Evolutionary conservation across 2,329 filamentous ascomycete genomes (phyloP).

Genomic region (Samsoniella hepiali): DNA sequence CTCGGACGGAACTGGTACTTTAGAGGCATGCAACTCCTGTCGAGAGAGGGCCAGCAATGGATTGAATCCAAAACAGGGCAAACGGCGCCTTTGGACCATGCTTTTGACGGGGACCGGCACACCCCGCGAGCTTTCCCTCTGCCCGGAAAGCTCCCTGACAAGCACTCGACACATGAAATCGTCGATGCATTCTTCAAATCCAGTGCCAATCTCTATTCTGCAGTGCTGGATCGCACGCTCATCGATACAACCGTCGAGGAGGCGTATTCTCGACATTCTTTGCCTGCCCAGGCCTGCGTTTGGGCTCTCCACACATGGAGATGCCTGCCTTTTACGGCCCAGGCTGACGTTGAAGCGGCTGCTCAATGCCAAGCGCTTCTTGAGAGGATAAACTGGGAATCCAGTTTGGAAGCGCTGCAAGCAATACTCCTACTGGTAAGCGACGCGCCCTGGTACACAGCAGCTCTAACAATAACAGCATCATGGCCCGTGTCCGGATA

Average conservation of each 20-base stretch:
- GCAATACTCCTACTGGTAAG: conserved; percentile 21
- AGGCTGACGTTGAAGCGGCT: not conserved
- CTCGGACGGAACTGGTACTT: conserved; percentile 20
- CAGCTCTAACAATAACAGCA: not conserved
- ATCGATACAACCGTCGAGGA: conserved; percentile 9
- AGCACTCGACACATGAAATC: not conserved
- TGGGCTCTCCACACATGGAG: conserved; percentile 20
- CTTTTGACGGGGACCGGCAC: not conserved
- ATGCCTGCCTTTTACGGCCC: no score
- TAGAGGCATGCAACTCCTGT: conserved; percentile 20
- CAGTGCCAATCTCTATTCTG: not conserved
- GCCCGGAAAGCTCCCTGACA: not conserved
- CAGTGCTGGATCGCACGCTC: conserved; percentile 14
- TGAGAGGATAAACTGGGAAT: not conserved
- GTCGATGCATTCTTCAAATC: not conserved
- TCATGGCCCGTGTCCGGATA: not conserved
- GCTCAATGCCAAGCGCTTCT: conserved; percentile 4
- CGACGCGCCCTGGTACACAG: not conserved
- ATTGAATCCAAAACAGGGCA: conserved; percentile 17
- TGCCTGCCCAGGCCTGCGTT: conserved; percentile 21
- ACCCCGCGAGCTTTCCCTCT: no score
- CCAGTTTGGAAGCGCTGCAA: conserved; percentile 19
- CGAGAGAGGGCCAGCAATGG: conserved; percentile 17
- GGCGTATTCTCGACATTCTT: conserved; percentile 13
- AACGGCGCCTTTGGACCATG: not conserved